Evolutionary conservation across 768 basidiomycete genomes (phyloP), one percentile per base, ranked within the genome.

Genomic region (Boletellus ananas): DNA sequence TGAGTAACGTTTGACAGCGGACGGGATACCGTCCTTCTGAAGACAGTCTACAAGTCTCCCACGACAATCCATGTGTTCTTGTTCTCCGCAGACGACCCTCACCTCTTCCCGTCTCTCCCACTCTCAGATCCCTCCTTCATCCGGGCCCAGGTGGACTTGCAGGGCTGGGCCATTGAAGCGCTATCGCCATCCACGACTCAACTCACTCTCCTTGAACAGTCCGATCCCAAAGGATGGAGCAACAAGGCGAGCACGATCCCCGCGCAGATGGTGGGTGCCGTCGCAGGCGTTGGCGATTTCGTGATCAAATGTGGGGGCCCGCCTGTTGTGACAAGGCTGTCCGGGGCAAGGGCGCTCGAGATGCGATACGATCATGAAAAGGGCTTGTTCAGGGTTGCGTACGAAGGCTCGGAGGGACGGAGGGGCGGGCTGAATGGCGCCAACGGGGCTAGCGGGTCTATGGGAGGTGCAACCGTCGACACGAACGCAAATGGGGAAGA

Each of bases 151-250:
- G 85, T 95, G n/a, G 94, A 96, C 64, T 74, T 99, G n/a, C 94
- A 93, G 71, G 96, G 95, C 41, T 98, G 94, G 90, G 90, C 95
- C 1, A 93, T 99, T 58, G 95, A 98, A 68, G 80, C 89, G 0
- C 74, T 99, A 9, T 97, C 94, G 1, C 96, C 95, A 0, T 97
- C 84, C 3, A 98, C 96, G 2, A 96, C 94, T 0, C 81, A 90
- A 11, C 82, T 99, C 53, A 96, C 94, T 0, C 73, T 99, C 1
- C 79, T 99, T 5, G 95, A 98, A 62, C 96, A 98, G 68, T 94
- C 91, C 11, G 95, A 99, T 66, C 94, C 94, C 6, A 91, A 94
- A 68, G 94, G 94, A 40, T 97, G 95, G 94, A 84, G 91, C 6
- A 93, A 90, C 70, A 98, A 97, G 68, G 68, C 66, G 12, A 83